Conservation (phyloP, 2,329 filamentous ascomycete species). For the Cladosporium sp. region DNA sequence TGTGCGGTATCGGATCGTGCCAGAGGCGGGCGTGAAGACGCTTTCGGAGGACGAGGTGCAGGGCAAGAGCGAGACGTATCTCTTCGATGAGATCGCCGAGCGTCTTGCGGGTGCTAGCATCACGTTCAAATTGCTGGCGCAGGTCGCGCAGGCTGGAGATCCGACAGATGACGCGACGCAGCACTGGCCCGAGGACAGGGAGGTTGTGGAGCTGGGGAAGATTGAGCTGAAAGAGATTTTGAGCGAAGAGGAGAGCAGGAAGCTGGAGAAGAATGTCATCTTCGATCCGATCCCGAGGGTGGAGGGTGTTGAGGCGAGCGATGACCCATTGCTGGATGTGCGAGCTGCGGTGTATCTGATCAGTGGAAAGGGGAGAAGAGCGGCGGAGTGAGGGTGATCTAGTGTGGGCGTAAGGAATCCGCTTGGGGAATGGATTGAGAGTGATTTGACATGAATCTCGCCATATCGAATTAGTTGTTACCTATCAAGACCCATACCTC, state of each 20-base stretch:
- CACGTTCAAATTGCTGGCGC: conserved; percentile 51
- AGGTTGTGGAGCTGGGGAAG: conserved; percentile 53
- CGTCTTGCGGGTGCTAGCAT: conserved; percentile 40
- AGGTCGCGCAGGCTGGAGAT: conserved; percentile 53
- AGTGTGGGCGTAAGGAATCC: background rate
- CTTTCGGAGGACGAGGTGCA: conserved; percentile 43
- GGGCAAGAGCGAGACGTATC: conserved; percentile 44
- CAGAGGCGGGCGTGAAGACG: conserved; percentile 44
- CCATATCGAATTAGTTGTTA: background rate
- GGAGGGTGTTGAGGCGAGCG: conserved; percentile 53
- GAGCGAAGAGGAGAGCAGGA: conserved; percentile 20
- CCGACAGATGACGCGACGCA: conserved; percentile 50
- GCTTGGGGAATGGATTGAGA: background rate
- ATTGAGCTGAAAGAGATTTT: conserved; percentile 46
- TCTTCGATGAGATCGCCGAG: conserved; percentile 51
- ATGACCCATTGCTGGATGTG: conserved; percentile 58
- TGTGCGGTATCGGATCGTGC: conserved; percentile 53
- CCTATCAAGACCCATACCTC: background rate
- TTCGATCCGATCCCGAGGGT: conserved; percentile 60
- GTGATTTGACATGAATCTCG: background rate
- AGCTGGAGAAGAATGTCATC: conserved; percentile 52
- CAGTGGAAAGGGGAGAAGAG: conserved; percentile 55
- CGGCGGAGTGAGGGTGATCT: conserved; percentile 32
- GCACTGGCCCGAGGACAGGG: conserved; percentile 55
- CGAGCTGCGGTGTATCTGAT: conserved; percentile 58